These are phyloP conservation scores for Carnegiea gigantea DNA, from an alignment of 179 eudicot species.

Conservation along the genomic window DNA sequence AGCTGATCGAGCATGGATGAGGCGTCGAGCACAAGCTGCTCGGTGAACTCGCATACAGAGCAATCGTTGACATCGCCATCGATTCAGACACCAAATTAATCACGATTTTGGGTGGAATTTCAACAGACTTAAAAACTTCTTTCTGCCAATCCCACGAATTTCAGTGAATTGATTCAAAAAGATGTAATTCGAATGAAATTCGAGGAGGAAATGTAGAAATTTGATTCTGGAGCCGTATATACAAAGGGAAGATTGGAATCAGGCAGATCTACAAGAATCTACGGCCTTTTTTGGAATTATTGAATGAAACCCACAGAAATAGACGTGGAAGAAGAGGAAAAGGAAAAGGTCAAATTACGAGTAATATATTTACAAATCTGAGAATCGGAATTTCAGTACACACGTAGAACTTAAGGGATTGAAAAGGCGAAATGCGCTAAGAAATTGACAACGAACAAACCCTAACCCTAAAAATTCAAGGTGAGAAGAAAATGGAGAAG, in stretches of 20 bases:
- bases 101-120: neutral
- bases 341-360: slow-evolving; percentile 19
- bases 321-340: slow-evolving; percentile 17
- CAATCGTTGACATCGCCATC: slow-evolving; percentile 84
- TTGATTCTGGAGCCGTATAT: slow-evolving; percentile 1
- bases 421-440: neutral
- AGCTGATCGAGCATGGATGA: slow-evolving; percentile 51
- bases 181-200: neutral
- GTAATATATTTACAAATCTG: slow-evolving; percentile 18
- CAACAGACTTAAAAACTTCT: neutral
- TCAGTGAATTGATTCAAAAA: neutral
- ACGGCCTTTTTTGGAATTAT: slow-evolving; percentile 15
- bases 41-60: slow-evolving; percentile 72
- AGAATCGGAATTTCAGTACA: slow-evolving; percentile 8
- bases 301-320: slow-evolving; percentile 5
- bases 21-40: slow-evolving; percentile 63
- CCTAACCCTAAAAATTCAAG: slow-evolving; percentile 22
- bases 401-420: neutral
- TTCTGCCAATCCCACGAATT: neutral
- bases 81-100: slow-evolving; percentile 5
- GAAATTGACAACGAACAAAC: slow-evolving; percentile 14
- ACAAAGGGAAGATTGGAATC: slow-evolving; percentile 8
- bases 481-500: slow-evolving; percentile 9
- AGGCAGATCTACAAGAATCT: slow-evolving; percentile 19
- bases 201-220: neutral